Percentiles rank a stretch among this genome's conserved stretches.
Conservation (phyloP, 495 filamentous ascomycete genomes). For the Annulohypoxylon moriforme region DNA sequence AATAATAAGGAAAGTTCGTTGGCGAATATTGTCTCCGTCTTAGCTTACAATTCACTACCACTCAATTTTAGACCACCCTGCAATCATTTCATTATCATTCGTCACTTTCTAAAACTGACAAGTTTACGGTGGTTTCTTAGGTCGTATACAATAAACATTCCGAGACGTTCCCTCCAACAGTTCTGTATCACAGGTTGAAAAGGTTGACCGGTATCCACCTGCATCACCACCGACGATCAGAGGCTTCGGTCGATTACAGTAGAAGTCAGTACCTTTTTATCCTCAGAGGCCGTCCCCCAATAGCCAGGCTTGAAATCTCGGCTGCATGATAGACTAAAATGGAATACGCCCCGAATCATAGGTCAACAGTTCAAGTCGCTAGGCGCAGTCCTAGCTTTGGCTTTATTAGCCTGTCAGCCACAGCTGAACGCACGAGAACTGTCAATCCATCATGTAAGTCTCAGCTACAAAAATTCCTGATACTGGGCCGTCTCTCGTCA, state of each 20-base stretch:
- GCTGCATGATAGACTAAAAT: conserved; percentile 29
- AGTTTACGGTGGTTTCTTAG: conserved; percentile 8
- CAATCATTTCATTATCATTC: conserved; percentile 4
- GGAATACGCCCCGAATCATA: conserved; percentile 28
- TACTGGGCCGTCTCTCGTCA: conserved; percentile 40
- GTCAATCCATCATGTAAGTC: conserved; percentile 38
- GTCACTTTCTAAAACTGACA: background rate
- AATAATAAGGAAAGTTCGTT: background rate
- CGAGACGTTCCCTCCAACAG: conserved; percentile 29
- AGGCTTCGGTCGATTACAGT: conserved; percentile 13
- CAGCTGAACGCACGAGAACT: conserved; percentile 17
- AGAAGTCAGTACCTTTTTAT: conserved; percentile 10
- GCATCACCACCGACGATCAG: conserved; percentile 43
- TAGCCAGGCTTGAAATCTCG: conserved; percentile 13
- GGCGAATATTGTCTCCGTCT: conserved; percentile 16
- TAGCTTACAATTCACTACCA: conserved; percentile 1
- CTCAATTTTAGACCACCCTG: background rate
- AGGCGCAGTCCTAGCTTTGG: conserved; percentile 27
- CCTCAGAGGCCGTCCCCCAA: background rate
- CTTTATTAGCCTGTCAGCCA: conserved; percentile 29
- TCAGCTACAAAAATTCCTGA: conserved; percentile 23
- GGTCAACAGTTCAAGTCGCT: conserved; percentile 21
- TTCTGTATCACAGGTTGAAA: conserved; percentile 30
- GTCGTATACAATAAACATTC: conserved; percentile 27
- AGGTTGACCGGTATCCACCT: conserved; percentile 36